Evolutionary conservation across 345 rosid species (phyloP).

Genomic region (Gossypium mustelinum): DNA sequence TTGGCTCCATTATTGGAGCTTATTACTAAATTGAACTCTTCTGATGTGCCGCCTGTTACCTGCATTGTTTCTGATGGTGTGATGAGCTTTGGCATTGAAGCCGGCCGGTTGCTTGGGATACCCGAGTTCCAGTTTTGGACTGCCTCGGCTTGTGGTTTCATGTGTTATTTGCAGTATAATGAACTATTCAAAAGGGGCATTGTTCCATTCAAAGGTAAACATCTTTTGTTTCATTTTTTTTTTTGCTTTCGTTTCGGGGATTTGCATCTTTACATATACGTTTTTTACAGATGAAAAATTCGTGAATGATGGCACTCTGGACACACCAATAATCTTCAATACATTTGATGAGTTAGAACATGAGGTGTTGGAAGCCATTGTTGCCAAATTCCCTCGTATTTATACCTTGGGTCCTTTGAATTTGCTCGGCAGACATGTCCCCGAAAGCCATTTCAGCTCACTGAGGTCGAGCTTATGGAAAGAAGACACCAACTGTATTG

Average conservation of each 20-base stretch:
- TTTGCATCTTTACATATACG: background rate
- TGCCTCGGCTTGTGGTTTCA: constrained; percentile 24
- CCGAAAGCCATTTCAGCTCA: background rate
- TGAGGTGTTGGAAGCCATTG: background rate
- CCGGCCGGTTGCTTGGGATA: constrained; percentile 23
- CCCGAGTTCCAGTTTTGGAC: constrained; percentile 32
- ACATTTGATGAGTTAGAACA: background rate
- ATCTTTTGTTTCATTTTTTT: too few species aligned
- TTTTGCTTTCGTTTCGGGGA: too few species aligned
- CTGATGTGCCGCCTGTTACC: constrained; percentile 24
- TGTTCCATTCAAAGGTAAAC: constrained; percentile 18
- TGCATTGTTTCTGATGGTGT: constrained; percentile 33
- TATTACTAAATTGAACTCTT: constrained; percentile 18
- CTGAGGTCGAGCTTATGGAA: constrained; percentile 2
- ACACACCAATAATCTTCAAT: constrained; percentile 6
- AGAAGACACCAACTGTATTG: background rate
- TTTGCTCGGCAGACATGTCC: background rate
- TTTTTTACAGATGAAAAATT: constrained; percentile 15
- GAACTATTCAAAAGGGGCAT: constrained; percentile 28
- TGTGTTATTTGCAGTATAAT: constrained; percentile 27
- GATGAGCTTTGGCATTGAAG: constrained; percentile 29
- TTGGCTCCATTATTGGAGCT: constrained; percentile 30
- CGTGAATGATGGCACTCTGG: constrained; percentile 25
- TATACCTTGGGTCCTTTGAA: background rate
- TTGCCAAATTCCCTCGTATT: background rate